These are phyloP conservation scores for Paramecium tetraurelia DNA, from an alignment of 73 alveolate species.

Conservation along the genomic window DNA sequence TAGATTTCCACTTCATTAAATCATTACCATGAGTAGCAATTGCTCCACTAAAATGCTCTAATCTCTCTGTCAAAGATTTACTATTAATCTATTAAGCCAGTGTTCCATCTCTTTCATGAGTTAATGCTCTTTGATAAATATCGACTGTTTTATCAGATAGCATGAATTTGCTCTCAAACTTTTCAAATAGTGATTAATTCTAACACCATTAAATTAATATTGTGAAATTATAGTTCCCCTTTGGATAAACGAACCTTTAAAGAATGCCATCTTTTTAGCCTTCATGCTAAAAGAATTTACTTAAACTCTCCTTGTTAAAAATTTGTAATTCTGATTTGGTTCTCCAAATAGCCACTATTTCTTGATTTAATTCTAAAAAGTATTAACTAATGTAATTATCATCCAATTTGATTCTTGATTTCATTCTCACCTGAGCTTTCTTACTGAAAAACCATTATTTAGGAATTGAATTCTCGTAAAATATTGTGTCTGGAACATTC, in stretches of 20 bases:
- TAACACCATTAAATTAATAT: neutral
- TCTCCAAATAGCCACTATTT: conserved; percentile 12
- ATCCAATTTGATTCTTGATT: conserved; percentile 7
- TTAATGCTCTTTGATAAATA: neutral
- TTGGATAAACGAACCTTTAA: neutral
- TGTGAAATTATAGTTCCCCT: neutral
- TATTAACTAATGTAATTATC: neutral
- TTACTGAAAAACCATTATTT: conserved; percentile 13
- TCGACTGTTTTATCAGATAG: neutral
- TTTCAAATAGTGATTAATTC: neutral
- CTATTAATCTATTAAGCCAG: neutral
- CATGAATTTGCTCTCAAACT: neutral
- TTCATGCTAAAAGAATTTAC: neutral
- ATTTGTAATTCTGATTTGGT: neutral
- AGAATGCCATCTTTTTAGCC: neutral
- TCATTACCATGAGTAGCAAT: neutral
- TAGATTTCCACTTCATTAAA: neutral
- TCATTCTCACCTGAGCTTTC: conserved; percentile 3
- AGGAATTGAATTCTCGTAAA: neutral
- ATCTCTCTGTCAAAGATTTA: neutral
- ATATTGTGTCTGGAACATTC: conserved; percentile 29
- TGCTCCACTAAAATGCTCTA: neutral
- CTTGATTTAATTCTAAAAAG: neutral
- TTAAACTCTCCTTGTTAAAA: neutral
- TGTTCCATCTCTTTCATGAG: conserved; percentile 11